Percentiles rank a stretch among this genome's conserved stretches.
Evolutionary conservation across 179 eudicot species (phyloP).

Genomic region (Beta lomatogona): DNA sequence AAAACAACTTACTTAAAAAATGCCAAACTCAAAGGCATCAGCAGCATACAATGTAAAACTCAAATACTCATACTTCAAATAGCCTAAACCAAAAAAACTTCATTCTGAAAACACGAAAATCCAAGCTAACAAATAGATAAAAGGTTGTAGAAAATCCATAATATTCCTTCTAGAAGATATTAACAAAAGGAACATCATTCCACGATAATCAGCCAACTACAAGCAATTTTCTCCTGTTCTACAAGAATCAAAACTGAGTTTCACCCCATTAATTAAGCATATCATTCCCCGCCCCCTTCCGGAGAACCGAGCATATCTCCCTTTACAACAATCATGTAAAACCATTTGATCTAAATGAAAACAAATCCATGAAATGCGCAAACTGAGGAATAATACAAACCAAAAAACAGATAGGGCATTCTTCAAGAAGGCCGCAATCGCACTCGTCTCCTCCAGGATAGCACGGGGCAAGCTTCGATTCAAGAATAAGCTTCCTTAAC

Average conservation of each 20-base stretch:
- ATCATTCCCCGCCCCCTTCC: too few species aligned
- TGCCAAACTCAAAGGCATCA: conserved; percentile 1
- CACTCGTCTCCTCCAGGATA: conserved; percentile 93
- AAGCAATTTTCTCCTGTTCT: neutral
- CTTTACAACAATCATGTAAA: neutral
- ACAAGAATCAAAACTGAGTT: neutral
- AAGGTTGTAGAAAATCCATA: neutral
- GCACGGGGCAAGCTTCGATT: conserved; percentile 94
- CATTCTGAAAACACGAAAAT: neutral
- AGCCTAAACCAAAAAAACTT: neutral
- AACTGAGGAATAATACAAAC: conserved; percentile 36
- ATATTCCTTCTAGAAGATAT: neutral
- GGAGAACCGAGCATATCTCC: too few species aligned
- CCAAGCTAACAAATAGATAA: neutral
- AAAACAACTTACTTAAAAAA: conserved; percentile 26
- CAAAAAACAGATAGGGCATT: conserved; percentile 97
- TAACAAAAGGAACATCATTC: neutral
- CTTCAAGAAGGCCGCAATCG: conserved; percentile 61
- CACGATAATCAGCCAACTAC: neutral
- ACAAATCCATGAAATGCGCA: neutral
- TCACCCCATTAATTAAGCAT: neutral
- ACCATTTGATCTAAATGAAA: conserved; percentile 1
- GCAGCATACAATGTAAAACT: neutral
- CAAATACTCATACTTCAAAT: neutral
- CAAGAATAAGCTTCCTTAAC: conserved; percentile 94